Evolutionary conservation across 176 grass and related monocot genomes (phyloP), one percentile per base, ranked within the genome.

Genomic region (Bolboschoenus planiculmis): DNA sequence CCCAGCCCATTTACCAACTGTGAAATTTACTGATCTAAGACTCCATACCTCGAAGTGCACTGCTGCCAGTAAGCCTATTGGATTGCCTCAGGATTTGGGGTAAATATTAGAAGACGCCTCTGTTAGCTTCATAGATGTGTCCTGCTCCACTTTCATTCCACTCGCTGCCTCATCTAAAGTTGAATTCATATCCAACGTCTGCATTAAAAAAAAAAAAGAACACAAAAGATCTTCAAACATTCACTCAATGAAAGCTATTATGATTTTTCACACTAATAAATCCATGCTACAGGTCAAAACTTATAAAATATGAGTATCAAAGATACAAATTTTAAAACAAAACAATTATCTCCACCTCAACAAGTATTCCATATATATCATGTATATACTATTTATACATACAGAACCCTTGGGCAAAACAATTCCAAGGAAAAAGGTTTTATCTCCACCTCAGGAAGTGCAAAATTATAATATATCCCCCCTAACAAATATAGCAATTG

Each of bases 161-260:
- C 37, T 63, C 80, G n/a, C 5, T 2, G 37, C 39, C 39, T 82
- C 80, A 27, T 40, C 56, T 61, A 61, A 37, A 40, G 34, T 43
- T 11, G 80, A 82, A 30, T 82, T 82, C 44, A 63, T 63, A 82
- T 82, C 80, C 60, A 63, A 82, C 10, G 80, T 3, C 80, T 82
- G 37, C 34, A 80, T 60, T 26, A 24, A 36, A 56, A 9, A 78
- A 80, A 80, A 15, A 29, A 48, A 63, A 31, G 56, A 42, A 31
- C 10, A 79, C 29, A 56, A 79, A 36, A 15, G 9, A 57, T 56
- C 18, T 57, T 51, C 44, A 16, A 46, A 48, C 18, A 51, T 29
- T 15, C 31, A 34, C 16, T 36, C 21, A 35, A 34, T 55, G 8
- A 79, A 79, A 29, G 51, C 18, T 68, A 16, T 68, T 36, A 8